Evolutionary conservation across 306 rosid species (phyloP), one percentile per base, ranked within the genome.

Genomic region (Cucumis melo): DNA sequence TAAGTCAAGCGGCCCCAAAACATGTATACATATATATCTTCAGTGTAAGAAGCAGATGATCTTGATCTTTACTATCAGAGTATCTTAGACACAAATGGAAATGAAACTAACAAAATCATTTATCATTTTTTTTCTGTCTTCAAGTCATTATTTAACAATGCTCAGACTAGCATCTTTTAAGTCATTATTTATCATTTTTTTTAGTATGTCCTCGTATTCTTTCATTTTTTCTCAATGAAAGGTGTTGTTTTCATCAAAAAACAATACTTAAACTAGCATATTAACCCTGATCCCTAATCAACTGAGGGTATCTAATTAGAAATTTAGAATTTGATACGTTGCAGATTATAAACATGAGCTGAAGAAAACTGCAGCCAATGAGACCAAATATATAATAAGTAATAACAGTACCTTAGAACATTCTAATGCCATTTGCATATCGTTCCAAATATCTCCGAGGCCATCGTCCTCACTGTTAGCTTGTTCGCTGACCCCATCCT

Each of bases 361-460:
- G 27, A 75, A 58, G 56, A 5, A 74, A 53, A 74, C 63, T 17
- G 63, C 74, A 48, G 59, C 15, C 24, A 48, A 7, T 8, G 42
- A 32, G 76, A 61, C 27, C 67, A 17, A 44, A 70, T 41, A 15
- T 9, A 27, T 24, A 72, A 46, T 17, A 32, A 27, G 16, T 24
- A 72, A 46, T 17, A 32, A 27, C n/a, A 17, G 65, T 87, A 94
- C 99, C 84, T 92, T 92, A 73, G 95, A 84, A 79, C 83, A 77
- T 82, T 94, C 97, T 70, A 92, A 81, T 0, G 88, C 89, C 93
- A 92, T 85, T 17, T 92, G 83, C 96, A 92, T 86, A 74, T 94
- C 97, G 77, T 82, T 90, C 99, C 99, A 94, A 46, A 91, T 87
- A 79, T 94, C 96, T 2, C 67, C 88, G 13, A 92, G 83, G 41